phyloP scores from a whole-genome alignment of 495 filamentous ascomycete genomes.

The Recurvomyces mirabilis region DNA sequence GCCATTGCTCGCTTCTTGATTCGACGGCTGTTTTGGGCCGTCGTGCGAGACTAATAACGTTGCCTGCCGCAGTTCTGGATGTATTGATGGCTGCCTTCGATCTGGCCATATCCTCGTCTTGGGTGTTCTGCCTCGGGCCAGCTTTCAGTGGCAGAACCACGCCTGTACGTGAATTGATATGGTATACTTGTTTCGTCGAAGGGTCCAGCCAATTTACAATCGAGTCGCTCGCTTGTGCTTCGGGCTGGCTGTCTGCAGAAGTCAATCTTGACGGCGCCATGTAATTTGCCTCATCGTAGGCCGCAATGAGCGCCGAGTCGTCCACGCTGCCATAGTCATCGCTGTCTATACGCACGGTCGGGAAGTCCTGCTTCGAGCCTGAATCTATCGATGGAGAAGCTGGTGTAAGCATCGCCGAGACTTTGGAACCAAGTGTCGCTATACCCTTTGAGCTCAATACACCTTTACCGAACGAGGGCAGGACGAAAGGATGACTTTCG shows the following conservation, averaged over 20 bases:
- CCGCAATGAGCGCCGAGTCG: not conserved
- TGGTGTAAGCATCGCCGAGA: not conserved
- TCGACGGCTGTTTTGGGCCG: constrained; percentile 12
- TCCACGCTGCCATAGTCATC: constrained; percentile 12
- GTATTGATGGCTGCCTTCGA: constrained; percentile 11
- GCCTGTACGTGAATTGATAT: constrained; percentile 19
- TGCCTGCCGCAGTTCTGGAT: constrained; percentile 1
- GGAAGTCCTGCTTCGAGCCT: not conserved
- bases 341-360: not conserved
- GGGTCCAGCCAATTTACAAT: constrained; percentile 20
- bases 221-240: not conserved
- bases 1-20: constrained; percentile 26
- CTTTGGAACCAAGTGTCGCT: too few relatives aligned
- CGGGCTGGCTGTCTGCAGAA: not conserved
- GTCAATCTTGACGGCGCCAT: not conserved
- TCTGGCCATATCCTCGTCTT: not conserved
- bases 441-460: too few relatives aligned
- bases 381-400: not conserved
- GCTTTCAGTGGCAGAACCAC: constrained; percentile 6
- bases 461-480: not conserved
- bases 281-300: not conserved
- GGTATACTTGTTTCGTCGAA: constrained; percentile 15
- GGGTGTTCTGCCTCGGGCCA: not conserved
- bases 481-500: not conserved
- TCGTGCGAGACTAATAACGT: constrained; percentile 3